Evolutionary conservation across 2,329 filamentous ascomycete genomes (phyloP).

Genomic region (Tolypocladium ovalisporum): DNA sequence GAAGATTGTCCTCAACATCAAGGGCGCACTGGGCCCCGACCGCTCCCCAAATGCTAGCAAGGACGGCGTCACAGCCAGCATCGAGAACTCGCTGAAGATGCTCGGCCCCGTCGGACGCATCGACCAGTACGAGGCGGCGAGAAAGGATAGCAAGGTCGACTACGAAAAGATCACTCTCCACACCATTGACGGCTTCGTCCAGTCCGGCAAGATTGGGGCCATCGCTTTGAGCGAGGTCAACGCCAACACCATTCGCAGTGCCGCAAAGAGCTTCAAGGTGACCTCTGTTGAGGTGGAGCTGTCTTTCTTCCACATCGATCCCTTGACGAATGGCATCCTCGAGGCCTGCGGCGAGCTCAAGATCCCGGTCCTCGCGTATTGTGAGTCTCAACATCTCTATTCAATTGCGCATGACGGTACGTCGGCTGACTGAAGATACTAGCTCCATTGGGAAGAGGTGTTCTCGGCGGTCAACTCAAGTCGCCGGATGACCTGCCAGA

Average conservation of each 20-base stretch:
- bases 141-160: constrained; percentile 40
- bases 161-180: constrained; percentile 31
- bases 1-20: constrained; percentile 51
- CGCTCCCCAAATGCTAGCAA: constrained; percentile 38
- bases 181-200: constrained; percentile 36
- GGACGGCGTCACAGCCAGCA: constrained; percentile 40
- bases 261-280: constrained; percentile 31
- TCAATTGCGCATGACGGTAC: constrained; percentile 3
- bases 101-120: constrained; percentile 46
- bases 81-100: constrained; percentile 43
- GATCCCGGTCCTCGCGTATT: constrained; percentile 64
- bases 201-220: constrained; percentile 39
- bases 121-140: constrained; percentile 48
- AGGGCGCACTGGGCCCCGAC: constrained; percentile 35
- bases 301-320: constrained; percentile 36
- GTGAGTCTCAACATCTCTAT: constrained; percentile 15
- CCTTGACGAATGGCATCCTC: constrained; percentile 39
- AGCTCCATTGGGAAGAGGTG: constrained; percentile 33
- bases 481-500: constrained; percentile 42
- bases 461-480: constrained; percentile 44
- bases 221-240: constrained; percentile 41
- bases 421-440: constrained; percentile 4
- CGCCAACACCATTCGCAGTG: constrained; percentile 36
- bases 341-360: constrained; percentile 47
- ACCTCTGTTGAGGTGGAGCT: constrained; percentile 43